These are phyloP conservation scores for Acanthamoeba lenticulata DNA, from an alignment of 208 protist species.

Conservation along the genomic window DNA sequence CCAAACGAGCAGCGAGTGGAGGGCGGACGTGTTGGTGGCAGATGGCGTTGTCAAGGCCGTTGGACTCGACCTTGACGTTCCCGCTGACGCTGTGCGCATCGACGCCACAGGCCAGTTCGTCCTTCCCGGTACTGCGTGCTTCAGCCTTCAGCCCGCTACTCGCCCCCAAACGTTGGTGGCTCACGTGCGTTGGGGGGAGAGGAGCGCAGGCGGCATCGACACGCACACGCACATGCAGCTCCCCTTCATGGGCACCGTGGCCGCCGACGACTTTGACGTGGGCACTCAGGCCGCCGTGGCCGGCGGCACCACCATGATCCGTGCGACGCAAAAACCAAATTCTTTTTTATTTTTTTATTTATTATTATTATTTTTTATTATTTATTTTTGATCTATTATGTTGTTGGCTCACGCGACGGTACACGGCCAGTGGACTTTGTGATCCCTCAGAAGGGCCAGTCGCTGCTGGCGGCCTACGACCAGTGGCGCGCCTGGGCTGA, in stretches of 20 bases:
- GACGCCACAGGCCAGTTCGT: slow-evolving; percentile 84
- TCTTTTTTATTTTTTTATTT: neutral
- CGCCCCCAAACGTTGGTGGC: too few relatives aligned
- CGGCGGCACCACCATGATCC: slow-evolving; percentile 89
- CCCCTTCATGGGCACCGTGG: slow-evolving; percentile 79
- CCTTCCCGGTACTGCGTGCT: slow-evolving; percentile 71
- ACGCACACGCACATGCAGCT: slow-evolving; percentile 85
- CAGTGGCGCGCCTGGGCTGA: slow-evolving; percentile 83
- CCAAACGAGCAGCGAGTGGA: slow-evolving; percentile 60
- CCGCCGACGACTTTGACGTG: slow-evolving; percentile 88
- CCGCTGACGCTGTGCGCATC: slow-evolving; percentile 65
- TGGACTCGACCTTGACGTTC: slow-evolving; percentile 2
- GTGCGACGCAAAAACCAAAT: too few relatives aligned
- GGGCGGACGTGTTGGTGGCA: slow-evolving; percentile 83
- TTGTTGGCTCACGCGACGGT: too few relatives aligned
- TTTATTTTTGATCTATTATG: neutral
- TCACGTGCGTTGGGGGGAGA: neutral
- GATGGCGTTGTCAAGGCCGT: slow-evolving; percentile 83
- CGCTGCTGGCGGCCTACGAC: slow-evolving; percentile 84
- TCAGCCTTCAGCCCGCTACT: too few relatives aligned
- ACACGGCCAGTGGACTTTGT: slow-evolving; percentile 87
- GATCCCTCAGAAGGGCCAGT: slow-evolving; percentile 83
- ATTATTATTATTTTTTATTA: neutral
- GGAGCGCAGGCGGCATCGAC: slow-evolving; percentile 86
- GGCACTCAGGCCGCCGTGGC: slow-evolving; percentile 88